phyloP scores from a whole-genome alignment of 257 asterid species.

The Rubia yunnanensis region DNA sequence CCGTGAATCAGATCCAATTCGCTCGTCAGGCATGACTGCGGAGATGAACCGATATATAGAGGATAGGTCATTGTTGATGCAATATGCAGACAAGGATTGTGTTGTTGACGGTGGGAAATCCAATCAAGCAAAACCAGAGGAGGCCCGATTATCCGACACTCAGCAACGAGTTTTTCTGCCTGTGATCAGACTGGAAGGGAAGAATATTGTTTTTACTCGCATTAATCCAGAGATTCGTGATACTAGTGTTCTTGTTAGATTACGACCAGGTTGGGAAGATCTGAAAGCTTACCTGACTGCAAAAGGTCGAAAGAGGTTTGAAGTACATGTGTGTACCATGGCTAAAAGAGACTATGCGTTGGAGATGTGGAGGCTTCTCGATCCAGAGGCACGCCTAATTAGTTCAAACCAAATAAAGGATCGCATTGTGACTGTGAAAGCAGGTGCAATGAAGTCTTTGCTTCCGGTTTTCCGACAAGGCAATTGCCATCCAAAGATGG shows the following conservation, averaged over 20 bases:
- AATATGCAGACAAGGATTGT: conserved; percentile 72
- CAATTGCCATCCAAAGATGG: conserved; percentile 87
- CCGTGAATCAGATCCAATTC: conserved; percentile 62
- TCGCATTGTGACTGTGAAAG: conserved; percentile 85
- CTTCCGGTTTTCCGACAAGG: conserved; percentile 83
- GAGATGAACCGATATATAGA: conserved; percentile 90
- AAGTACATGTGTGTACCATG: conserved; percentile 96
- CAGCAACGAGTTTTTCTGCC: conserved; percentile 69
- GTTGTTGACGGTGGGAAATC: conserved; percentile 70
- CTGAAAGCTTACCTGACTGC: conserved; percentile 73
- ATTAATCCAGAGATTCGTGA: conserved; percentile 96
- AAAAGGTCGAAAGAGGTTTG: conserved; percentile 90
- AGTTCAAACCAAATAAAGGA: conserved; percentile 55
- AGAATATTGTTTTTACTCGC: conserved; percentile 82
- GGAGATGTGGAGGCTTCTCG: conserved; percentile 99
- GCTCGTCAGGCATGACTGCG: conserved; percentile 76
- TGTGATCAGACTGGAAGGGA: conserved; percentile 72
- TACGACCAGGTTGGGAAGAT: conserved; percentile 99
- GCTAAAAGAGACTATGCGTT: conserved; percentile 97
- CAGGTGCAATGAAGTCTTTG: conserved; percentile 89
- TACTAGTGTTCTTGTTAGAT: conserved; percentile 86
- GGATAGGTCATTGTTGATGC: conserved; percentile 79
- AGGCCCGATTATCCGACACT: conserved; percentile 59
- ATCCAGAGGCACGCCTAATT: conserved; percentile 76
- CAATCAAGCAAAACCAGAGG: conserved; percentile 60